Conservation (phyloP, 257 asterid species). For the Henckelia pumila region DNA sequence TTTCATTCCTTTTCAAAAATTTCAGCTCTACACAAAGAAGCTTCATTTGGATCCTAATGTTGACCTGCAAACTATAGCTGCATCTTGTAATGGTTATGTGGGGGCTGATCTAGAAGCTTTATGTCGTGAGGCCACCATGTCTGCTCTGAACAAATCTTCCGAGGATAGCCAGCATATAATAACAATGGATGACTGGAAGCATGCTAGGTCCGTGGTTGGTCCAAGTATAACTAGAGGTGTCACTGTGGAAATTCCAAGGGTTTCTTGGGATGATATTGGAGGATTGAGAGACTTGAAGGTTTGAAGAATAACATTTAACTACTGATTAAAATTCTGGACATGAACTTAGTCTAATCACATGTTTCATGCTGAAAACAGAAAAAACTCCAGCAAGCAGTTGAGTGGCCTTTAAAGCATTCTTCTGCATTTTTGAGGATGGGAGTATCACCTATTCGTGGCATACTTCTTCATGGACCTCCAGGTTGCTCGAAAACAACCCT, state of each 20-base stretch:
- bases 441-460: constrained; percentile 75
- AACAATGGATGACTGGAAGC: constrained; percentile 67
- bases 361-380: constrained; percentile 57
- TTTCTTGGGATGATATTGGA: constrained; percentile 96
- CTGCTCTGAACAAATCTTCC: constrained; percentile 52
- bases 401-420: constrained; percentile 90
- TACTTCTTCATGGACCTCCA: constrained; percentile 97
- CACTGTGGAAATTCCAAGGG: constrained; percentile 80
- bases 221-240: constrained; percentile 97
- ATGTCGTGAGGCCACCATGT: constrained; percentile 82
- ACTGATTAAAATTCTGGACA: constrained; percentile 6
- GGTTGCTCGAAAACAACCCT: constrained; percentile 99
- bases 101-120: constrained; percentile 97
- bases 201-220: constrained; percentile 76
- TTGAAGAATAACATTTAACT: constrained; percentile 22
- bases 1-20: constrained; percentile 18
- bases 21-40: constrained; percentile 76
- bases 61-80: constrained; percentile 65
- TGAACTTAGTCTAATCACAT: constrained; percentile 20
- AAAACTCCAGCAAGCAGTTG: constrained; percentile 95
- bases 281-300: constrained; percentile 87
- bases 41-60: constrained; percentile 61
- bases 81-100: constrained; percentile 90
- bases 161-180: constrained; percentile 30
- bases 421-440: constrained; percentile 71